Evolutionary conservation across 2,329 filamentous ascomycete genomes (phyloP), one percentile per base, ranked within the genome.

Genomic region (Taxawa tesnikishii): DNA sequence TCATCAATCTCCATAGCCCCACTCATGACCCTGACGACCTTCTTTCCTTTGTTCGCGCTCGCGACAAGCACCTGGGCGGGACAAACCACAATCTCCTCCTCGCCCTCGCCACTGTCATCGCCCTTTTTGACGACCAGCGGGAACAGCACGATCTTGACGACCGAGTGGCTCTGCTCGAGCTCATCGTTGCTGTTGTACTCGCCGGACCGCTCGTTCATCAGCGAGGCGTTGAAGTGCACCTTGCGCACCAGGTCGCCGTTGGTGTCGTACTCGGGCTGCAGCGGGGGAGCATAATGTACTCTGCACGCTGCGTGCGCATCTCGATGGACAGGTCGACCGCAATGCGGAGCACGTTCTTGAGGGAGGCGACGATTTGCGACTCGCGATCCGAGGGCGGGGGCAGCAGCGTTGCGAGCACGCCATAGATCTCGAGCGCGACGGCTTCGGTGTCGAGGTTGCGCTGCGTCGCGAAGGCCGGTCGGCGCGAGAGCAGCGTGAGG

Each of bases 241-340:
- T 87, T 88, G 33, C 83, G 80, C 11, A 79, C 70, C 6, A 98
- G 72, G 49, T 96, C 88, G 45, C 90, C 90, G 41, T 90, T 84
- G 46, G 77, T 79, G 56, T 96, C 87, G 58, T 94, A 96, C 56
- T 94, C 85, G 14, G 90, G 90, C 56, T 90, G 83, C 34, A 94
- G 67, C 4, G 90, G 90, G 90, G 88, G 12, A 96, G 75, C 88
- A 98, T 98, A 65, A 94, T 90, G 63, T 94, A 98, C 62, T 96
- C 90, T 23, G 90, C 85, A 38, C 84, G 77, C 56, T 98, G 90
- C 11, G 81, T 92, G 53, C 90, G 85, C 90, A 98, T 98, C 62
- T 94, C 87, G 43, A 98, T 77, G 1, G 85, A 85, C 8, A 98
- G 72, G 37, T 83, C 80, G 30, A 94, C 90, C 1, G 92, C 90